Evolutionary conservation across 208 protist genomes (phyloP).

Genomic region (Acanthamoeba triangularis): DNA sequence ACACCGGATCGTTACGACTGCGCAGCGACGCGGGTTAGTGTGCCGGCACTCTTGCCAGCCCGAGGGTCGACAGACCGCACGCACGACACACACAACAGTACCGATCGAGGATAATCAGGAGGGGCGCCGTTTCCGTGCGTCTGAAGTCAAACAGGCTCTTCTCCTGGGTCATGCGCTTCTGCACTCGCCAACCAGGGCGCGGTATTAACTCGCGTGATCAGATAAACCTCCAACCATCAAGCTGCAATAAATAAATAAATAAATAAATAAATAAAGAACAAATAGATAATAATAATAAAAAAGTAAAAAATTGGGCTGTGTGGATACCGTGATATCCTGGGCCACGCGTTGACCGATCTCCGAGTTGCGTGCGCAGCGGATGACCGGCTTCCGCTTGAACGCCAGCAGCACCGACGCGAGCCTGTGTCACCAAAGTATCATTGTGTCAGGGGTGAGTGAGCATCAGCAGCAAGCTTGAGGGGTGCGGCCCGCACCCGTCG

Average conservation of each 20-base stretch:
- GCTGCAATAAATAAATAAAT: not conserved
- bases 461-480: not conserved
- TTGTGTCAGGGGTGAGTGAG: not conserved
- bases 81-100: not conserved
- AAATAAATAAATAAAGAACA: conserved; percentile 6
- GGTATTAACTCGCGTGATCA: not conserved
- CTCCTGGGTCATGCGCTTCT: conserved; percentile 66
- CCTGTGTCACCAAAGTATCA: conserved; percentile 78
- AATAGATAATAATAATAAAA: conserved; percentile 35
- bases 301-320: no score
- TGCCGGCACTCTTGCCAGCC: not conserved
- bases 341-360: conserved; percentile 85
- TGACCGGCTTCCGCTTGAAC: conserved; percentile 90
- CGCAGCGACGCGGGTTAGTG: not conserved
- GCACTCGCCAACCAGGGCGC: not conserved
- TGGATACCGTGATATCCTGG: conserved; percentile 89
- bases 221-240: no score
- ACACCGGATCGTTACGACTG: conserved; percentile 95
- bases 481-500: not conserved
- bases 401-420: conserved; percentile 93
- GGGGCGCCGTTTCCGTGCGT: conserved; percentile 81
- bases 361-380: conserved; percentile 85
- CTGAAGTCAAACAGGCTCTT: conserved; percentile 78
- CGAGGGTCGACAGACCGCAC: not conserved
- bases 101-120: conserved; percentile 92